Evolutionary conservation across 371 early-diverging fungal genomes (phyloP), one percentile per base, ranked within the genome.

Genomic region (Fennellomyces sp.): DNA sequence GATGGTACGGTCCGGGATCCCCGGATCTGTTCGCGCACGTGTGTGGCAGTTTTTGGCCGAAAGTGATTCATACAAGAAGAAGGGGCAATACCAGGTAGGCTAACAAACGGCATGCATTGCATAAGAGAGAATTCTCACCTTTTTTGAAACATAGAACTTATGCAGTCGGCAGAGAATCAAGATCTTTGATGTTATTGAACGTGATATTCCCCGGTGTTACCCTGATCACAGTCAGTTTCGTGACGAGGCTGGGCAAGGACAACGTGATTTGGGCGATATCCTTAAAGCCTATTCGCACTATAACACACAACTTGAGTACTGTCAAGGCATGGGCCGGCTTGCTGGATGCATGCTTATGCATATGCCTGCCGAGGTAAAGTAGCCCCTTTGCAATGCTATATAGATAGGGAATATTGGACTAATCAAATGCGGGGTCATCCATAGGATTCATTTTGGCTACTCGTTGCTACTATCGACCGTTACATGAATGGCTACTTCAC

Each of bases 271-370:
- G 12, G 78, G 88, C 17, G 73, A 76, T 8, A 75, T 97, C 1
- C 78, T 97, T 17, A 84, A 87, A 41, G 95, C 95, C 0, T 98
- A 96, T 67, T 92, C 96, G 0, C 90, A 93, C 23, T 92, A 94
- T 71, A 93, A 97, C 63, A 84, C 88, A 0, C 73, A 81, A n/a
- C 80, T 97, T 5, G 98, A 96, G 26, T 98, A 98, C 69, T 96
- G 97, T 68, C 97, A 97, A 72, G 98, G 98, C 5, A 96, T 98
- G 96, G 94, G 95, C 5, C 87, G 94, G 38, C 62, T 98, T 48
- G 97, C 89, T 3, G 97, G 97, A 0, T 82, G 94, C 70, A 86
- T 96, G 80, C 69, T 98, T 56, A 94, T 96, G 88, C 92, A 93
- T 15, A 85, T 95, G 84, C 73, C 86, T 3, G 85, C 87, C 15